Evolutionary conservation across 352 stramenopile species (phyloP), one percentile per base, ranked within the genome.

Genomic region (Globisporangium canariense): DNA sequence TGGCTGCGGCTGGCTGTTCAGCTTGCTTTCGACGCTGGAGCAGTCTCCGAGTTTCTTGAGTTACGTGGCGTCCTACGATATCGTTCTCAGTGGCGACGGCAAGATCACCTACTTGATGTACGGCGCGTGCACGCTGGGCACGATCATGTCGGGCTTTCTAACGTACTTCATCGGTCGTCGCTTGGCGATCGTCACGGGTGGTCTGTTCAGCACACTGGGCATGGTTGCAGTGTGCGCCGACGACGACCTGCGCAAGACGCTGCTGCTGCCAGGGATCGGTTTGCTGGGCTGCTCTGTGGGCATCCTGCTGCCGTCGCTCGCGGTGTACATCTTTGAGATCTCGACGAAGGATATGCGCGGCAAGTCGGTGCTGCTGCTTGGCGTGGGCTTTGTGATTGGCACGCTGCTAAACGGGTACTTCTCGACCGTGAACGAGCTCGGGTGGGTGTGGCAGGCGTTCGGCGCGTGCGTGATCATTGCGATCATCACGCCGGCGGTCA

Each of bases 271-370:
- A 54, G 80, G 82, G 36, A 79, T 91, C 32, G 73, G 75, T 53
- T 61, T 89, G 20, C 74, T 93, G n/a, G 79, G 80, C 4, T 69
- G 67, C 20, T 75, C 84, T 0, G 71, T 89, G 36, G 84, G 84
- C 45, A 76, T 93, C 28, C 59, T 93, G 22, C 55, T 91, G n/a
- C 84, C 83, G 6, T 86, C 82, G 13, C 61, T 93, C 22, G 71
- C 80, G 1, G 75, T 90, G 49, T 93, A 93, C 72, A 90, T 90
- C 56, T 93, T 71, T 55, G 84, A 93, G 49, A 93, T 93, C 56
- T 88, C 84, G 49, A 90, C 84, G 16, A 81, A 79, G 57, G 84
- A 93, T 3, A 82, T 91, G 79, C 82, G 84, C 32, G 80, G 77
- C 51, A 91, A 91, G 54, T 76, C 79, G 20, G 77, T 93, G 30